Percentiles rank a stretch among this genome's conserved stretches.
phyloP scores from a whole-genome alignment of 257 asterid species.

The Lavandula angustifolia region DNA sequence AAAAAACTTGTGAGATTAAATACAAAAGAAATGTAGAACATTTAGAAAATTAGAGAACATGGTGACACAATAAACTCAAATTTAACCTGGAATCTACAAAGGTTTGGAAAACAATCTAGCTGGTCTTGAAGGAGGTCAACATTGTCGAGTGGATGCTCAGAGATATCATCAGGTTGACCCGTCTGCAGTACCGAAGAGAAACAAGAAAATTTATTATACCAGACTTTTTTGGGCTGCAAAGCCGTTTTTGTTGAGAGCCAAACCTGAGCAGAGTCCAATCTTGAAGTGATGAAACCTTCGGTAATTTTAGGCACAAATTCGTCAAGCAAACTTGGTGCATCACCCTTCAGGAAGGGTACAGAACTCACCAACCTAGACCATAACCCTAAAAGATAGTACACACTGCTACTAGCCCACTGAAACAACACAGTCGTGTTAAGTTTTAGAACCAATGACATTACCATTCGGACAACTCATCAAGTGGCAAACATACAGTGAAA shows the following conservation, averaged over 20 bases:
- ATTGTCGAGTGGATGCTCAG: conserved; percentile 93
- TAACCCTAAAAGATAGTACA: conserved; percentile 92
- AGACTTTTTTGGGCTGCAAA: conserved; percentile 13
- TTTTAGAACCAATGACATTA: conserved; percentile 18
- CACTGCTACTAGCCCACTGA: conserved; percentile 99
- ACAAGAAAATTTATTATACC: conserved; percentile 11
- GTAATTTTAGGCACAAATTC: conserved; percentile 94
- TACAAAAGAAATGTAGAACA: conserved; percentile 17
- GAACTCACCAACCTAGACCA: conserved; percentile 99
- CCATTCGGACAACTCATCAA: conserved; percentile 16
- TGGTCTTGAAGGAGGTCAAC: conserved; percentile 99
- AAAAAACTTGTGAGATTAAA: conserved; percentile 29
- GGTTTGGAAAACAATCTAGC: conserved; percentile 89
- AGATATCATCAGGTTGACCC: conserved; percentile 71
- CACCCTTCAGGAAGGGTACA: conserved; percentile 94
- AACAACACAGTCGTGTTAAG: conserved; percentile 4
- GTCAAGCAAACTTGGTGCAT: conserved; percentile 92
- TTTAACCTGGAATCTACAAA: conserved; percentile 91
- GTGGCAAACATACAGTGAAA: conserved; percentile 26
- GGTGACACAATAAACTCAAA: conserved; percentile 5
- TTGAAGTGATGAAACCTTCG: conserved; percentile 91
- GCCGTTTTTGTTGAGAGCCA: conserved; percentile 11
- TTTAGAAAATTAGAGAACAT: conserved; percentile 14
- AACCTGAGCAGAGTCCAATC: conserved; percentile 98
- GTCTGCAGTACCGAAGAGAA: conserved; percentile 50